Percentiles rank a stretch among this genome's conserved stretches.
Evolutionary conservation across 805 yeast genomes (phyloP).

Genomic region (Zygoascus flipseniorum): DNA sequence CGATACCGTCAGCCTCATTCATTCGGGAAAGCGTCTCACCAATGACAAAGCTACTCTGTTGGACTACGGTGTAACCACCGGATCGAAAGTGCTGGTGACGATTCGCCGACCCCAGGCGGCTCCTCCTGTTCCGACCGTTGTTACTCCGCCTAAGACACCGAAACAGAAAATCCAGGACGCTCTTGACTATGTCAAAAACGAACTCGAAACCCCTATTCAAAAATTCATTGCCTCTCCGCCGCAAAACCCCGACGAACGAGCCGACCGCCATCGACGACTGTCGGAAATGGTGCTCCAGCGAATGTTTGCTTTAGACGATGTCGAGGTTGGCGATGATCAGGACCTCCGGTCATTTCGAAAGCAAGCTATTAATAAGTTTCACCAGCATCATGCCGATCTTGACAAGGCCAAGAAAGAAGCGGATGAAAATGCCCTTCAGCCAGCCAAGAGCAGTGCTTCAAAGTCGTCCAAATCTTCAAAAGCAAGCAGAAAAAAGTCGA

Average conservation of each 20-base stretch:
- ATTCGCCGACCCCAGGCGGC: background rate
- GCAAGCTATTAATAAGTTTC: slow-evolving; percentile 27
- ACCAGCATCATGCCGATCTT: slow-evolving; percentile 22
- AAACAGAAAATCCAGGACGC: slow-evolving; percentile 21
- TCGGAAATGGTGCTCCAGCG: slow-evolving; percentile 28
- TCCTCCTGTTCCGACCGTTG: slow-evolving; percentile 2
- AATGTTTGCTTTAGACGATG: slow-evolving; percentile 27
- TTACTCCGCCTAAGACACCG: slow-evolving; percentile 15
- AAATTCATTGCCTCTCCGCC: slow-evolving; percentile 15
- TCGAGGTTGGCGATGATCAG: slow-evolving; percentile 26
- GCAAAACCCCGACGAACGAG: slow-evolving; percentile 14
- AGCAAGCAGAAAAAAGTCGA: background rate
- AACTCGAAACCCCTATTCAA: slow-evolving; percentile 21
- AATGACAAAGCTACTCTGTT: slow-evolving; percentile 43
- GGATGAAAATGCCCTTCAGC: background rate
- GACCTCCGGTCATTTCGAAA: slow-evolving; percentile 27
- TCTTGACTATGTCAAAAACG: slow-evolving; percentile 17
- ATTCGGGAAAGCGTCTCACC: slow-evolving; percentile 20
- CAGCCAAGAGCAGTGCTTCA: background rate
- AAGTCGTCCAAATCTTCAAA: background rate
- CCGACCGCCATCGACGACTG: slow-evolving; percentile 25
- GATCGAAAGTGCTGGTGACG: slow-evolving; percentile 31
- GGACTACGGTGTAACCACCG: slow-evolving; percentile 46
- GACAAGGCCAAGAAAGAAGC: slow-evolving; percentile 15
- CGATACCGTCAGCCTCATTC: slow-evolving; percentile 10